Evolutionary conservation across 1,284 basidiomycete genomes (phyloP), one percentile per base, ranked within the genome.

Genomic region (Somion occarium): DNA sequence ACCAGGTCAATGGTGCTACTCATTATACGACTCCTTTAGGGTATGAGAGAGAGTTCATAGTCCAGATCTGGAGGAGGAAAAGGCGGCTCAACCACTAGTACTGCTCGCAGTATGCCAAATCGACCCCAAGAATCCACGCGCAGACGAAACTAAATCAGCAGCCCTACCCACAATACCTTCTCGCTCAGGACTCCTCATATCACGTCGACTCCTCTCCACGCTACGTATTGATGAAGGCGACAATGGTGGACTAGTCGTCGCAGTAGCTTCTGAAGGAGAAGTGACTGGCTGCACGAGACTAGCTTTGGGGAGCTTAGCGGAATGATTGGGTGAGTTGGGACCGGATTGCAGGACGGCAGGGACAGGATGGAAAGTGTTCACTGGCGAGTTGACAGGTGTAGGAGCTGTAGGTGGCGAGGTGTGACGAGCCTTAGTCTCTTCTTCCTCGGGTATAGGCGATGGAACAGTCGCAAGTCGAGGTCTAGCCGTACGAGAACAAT

Each of bases 81-180:
- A n/a, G n/a, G n/a, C n/a, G n/a, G n/a, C n/a, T n/a, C n/a, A n/a
- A n/a, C n/a, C n/a, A n/a, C n/a, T n/a, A n/a, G n/a, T n/a, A n/a
- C n/a, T n/a, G n/a, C 30, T 47, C 47, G 61, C 7, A 19, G 13
- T 53, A 51, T 59, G 64, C 67, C 66, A 69, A 53, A 69, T 82
- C 42, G 82, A 68, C 25, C 82, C 82, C 27, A 86, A 61, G 59
- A 80, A 82, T 20, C 82, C 80, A 5, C 85, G 76, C 9, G 84
- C 83, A 55, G 73, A 79, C 38, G 78, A 79, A 53, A 87, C 79
- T 25, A 87, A 83, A 47, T 82, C 83, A n/a, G 80, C 82, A 13
- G 85, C 85, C 57, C 83, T 81, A 39, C 76, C 76, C n/a, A 85
- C 80, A 18, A 86, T 18, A 24, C 30, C 24, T 24, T 44, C 19